These are phyloP conservation scores for Garcia nutans DNA, from an alignment of 345 rosid species.

Conservation along the genomic window DNA sequence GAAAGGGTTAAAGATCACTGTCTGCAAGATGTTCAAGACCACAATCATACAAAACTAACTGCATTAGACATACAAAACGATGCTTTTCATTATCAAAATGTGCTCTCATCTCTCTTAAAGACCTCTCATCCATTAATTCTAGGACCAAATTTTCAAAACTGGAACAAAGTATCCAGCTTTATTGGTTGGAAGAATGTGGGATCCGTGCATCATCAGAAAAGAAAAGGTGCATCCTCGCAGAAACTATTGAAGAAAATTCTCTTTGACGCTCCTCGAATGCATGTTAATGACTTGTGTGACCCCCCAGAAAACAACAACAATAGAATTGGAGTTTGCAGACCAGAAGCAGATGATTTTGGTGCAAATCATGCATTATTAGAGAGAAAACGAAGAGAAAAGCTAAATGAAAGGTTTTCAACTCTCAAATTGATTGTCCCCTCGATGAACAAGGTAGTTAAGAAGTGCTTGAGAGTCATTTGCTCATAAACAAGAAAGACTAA, in stretches of 20 bases:
- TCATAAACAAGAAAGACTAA: neutral
- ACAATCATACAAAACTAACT: conserved; percentile 35
- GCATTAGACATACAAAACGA: conserved; percentile 35
- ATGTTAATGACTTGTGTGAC: conserved; percentile 35
- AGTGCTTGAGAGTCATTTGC: neutral
- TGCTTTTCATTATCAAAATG: conserved; percentile 60
- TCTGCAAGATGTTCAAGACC: conserved; percentile 43
- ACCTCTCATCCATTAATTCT: conserved; percentile 56
- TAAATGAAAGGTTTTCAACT: conserved; percentile 51
- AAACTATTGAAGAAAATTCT: conserved; percentile 68
- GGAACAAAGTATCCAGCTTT: conserved; percentile 58
- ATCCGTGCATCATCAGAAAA: conserved; percentile 18
- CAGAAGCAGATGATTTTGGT: conserved; percentile 48
- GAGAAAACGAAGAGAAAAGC: conserved; percentile 46
- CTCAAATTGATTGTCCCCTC: conserved; percentile 75
- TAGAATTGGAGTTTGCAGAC: conserved; percentile 39
- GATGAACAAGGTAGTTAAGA: conserved; percentile 56
- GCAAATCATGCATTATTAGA: conserved; percentile 45
- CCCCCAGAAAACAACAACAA: conserved; percentile 35
- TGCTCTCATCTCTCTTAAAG: conserved; percentile 61
- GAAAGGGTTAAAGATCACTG: conserved; percentile 31
- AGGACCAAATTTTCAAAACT: conserved; percentile 48
- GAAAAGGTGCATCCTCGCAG: conserved; percentile 42
- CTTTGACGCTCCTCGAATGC: conserved; percentile 67
- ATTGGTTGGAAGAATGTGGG: conserved; percentile 52